Conservation (phyloP, 1,139 yeast species). For the Kurtzmaniella quercitrusa region DNA sequence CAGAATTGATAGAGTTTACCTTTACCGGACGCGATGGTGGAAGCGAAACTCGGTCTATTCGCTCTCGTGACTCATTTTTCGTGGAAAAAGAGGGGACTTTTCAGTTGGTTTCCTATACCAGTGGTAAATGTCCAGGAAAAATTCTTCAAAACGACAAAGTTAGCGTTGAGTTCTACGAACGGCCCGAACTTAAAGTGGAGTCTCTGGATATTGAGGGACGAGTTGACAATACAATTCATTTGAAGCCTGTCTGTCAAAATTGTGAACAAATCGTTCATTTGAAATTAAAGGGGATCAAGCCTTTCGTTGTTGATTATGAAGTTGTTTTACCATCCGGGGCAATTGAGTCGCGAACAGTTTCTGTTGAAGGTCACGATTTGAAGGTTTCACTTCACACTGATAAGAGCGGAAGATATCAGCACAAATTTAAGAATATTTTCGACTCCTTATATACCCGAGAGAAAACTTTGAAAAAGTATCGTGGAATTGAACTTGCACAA, state of each 20-base stretch:
- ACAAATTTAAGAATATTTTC: conserved; percentile 56
- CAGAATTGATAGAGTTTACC: conserved; percentile 26
- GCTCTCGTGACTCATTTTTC: conserved; percentile 34
- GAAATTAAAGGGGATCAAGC: conserved; percentile 55
- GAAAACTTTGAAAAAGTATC: conserved; percentile 20
- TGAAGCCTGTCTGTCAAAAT: conserved; percentile 34
- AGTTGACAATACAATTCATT: conserved; percentile 15
- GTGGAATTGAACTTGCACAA: conserved; percentile 26
- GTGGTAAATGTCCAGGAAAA: conserved; percentile 67
- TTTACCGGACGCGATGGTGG: conserved; percentile 17
- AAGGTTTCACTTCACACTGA: conserved; percentile 31
- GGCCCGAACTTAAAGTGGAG: conserved; percentile 45
- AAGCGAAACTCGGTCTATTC: conserved; percentile 21
- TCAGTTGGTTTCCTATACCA: conserved; percentile 52
- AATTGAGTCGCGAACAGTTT: conserved; percentile 31
- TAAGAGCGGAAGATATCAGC: conserved; percentile 55
- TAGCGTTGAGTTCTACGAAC: conserved; percentile 47
- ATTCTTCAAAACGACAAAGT: conserved; percentile 36
- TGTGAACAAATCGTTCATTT: conserved; percentile 23
- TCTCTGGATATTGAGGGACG: conserved; percentile 16
- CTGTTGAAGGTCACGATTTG: conserved; percentile 23
- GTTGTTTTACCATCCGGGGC: conserved; percentile 57
- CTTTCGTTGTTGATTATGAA: conserved; percentile 70
- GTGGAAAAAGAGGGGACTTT: conserved; percentile 63
- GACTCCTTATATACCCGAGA: conserved; percentile 62